These are phyloP conservation scores for Wallemia ichthyophaga DNA, from an alignment of 1,284 basidiomycete species.

Conservation along the genomic window DNA sequence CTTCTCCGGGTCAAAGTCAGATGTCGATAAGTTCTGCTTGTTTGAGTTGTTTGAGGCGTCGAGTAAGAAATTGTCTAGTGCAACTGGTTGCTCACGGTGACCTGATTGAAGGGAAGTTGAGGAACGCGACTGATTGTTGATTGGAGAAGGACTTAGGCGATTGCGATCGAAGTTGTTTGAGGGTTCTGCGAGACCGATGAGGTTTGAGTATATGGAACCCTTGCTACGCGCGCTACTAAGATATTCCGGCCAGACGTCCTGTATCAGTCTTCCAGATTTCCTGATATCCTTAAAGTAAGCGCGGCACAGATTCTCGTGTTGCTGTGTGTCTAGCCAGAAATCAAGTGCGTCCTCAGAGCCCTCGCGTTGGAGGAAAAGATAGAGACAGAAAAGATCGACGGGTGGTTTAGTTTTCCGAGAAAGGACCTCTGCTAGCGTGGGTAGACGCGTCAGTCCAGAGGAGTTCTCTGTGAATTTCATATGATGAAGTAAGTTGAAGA, in stretches of 20 bases:
- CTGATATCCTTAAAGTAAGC: conserved; percentile 96
- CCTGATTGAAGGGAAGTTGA: background rate
- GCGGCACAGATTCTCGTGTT: conserved; percentile 91
- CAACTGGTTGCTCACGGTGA: background rate
- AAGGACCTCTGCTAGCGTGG: conserved; percentile 45
- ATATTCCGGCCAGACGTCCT: conserved; percentile 92
- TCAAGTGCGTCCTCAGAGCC: conserved; percentile 81
- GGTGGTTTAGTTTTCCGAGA: conserved; percentile 66
- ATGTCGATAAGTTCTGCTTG: background rate
- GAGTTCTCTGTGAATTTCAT: background rate
- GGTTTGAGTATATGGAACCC: conserved; percentile 35
- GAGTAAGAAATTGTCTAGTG: background rate
- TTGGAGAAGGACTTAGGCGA: conserved; percentile 4
- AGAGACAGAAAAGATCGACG: conserved; percentile 95
- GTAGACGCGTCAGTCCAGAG: conserved; percentile 13
- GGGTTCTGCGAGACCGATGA: conserved; percentile 34
- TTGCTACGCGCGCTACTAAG: conserved; percentile 43
- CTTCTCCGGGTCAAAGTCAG: background rate
- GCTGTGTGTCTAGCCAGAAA: conserved; percentile 96
- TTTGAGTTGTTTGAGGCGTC: conserved; percentile 3
- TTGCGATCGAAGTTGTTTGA: conserved; percentile 11
- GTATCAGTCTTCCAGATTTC: conserved; percentile 64
- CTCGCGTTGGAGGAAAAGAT: conserved; percentile 68
- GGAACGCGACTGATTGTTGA: conserved; percentile 1
- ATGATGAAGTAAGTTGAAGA: background rate